phyloP scores from a whole-genome alignment of 441 rosid genomes.

The Aleurites moluccanus region DNA sequence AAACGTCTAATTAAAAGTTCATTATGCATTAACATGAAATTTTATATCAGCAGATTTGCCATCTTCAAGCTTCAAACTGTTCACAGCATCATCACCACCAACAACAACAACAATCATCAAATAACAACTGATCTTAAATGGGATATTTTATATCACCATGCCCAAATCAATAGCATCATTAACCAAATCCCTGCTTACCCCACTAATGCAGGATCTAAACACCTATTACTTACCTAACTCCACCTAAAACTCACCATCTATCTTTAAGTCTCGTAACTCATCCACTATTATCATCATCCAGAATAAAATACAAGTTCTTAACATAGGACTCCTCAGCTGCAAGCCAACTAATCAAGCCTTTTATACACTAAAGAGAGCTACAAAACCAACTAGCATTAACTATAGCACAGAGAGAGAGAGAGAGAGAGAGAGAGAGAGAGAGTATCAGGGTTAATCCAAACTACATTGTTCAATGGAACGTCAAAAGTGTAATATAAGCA shows the following conservation, averaged over 20 bases:
- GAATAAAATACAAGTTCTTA: background rate
- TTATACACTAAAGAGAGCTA: background rate
- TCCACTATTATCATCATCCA: background rate
- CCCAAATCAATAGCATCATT: background rate
- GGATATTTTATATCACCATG: background rate
- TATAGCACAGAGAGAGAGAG: background rate
- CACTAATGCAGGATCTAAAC: background rate
- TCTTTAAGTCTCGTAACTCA: background rate
- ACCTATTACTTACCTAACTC: background rate
- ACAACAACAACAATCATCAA: too few species aligned
- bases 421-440: too few species aligned
- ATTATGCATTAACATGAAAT: background rate
- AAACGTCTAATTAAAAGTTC: background rate
- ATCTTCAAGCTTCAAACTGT: background rate
- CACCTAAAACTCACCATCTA: background rate
- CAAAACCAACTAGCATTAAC: background rate
- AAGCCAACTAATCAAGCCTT: background rate
- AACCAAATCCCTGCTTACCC: constrained; percentile 1
- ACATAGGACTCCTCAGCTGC: background rate
- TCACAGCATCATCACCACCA: background rate
- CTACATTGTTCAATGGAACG: too few species aligned
- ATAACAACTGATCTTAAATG: background rate
- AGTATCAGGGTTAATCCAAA: constrained; percentile 18
- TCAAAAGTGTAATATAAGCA: constrained; percentile 36
- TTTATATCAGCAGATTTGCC: too few species aligned